A percentile compares a stretch with the other conserved stretches of the same genome.
Conservation (phyloP, 805 yeast genomes). For the Maudiozyma bulderi region DNA sequence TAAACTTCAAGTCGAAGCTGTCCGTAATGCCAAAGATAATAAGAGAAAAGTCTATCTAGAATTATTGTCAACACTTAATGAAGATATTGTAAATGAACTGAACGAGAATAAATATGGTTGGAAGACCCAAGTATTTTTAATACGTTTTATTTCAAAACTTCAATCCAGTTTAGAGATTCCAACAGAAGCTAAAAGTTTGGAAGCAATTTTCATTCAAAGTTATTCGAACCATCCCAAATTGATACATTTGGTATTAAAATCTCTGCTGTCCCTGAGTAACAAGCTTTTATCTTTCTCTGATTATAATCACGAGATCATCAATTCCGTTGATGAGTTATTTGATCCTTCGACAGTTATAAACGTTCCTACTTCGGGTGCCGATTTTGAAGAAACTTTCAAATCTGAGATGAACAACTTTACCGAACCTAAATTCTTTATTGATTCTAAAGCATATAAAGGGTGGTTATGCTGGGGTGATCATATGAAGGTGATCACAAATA, state of each 20-base stretch:
- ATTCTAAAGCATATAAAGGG: constrained; percentile 47
- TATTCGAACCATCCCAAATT: constrained; percentile 60
- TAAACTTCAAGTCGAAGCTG: constrained; percentile 48
- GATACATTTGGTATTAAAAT: constrained; percentile 49
- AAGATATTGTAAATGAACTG: constrained; percentile 21
- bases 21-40: constrained; percentile 51
- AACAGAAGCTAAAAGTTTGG: constrained; percentile 33
- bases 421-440: constrained; percentile 46
- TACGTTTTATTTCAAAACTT: constrained; percentile 42
- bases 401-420: constrained; percentile 42
- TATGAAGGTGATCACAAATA: constrained; percentile 32
- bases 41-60: constrained; percentile 40
- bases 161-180: constrained; percentile 46
- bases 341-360: constrained; percentile 33
- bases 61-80: constrained; percentile 36
- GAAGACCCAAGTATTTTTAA: constrained; percentile 42
- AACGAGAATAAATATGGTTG: constrained; percentile 33
- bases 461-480: constrained; percentile 69
- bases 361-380: constrained; percentile 36
- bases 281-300: constrained; percentile 38
- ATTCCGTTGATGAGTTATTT: constrained; percentile 34
- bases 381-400: constrained; percentile 35
- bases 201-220: constrained; percentile 38
- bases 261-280: constrained; percentile 44
- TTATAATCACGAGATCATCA: constrained; percentile 38